phyloP scores from a whole-genome alignment of 176 grass and related monocot species.

The Zizania latifolia region DNA sequence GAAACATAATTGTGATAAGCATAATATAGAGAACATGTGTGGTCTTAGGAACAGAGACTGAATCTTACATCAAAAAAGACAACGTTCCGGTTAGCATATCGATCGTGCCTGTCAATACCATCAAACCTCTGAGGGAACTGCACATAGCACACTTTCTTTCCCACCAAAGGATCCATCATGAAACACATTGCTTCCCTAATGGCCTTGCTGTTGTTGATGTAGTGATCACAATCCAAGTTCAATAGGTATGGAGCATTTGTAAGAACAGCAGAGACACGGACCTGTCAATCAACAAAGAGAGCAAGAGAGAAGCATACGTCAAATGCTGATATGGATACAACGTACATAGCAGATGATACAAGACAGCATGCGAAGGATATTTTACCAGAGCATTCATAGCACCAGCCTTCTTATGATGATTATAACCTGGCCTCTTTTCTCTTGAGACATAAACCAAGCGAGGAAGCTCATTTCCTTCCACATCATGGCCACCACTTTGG shows the following conservation, averaged over 20 bases:
- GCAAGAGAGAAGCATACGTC: conserved; percentile 4
- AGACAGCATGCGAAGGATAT: neutral
- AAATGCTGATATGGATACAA: neutral
- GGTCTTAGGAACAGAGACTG: neutral
- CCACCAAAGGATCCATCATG: conserved; percentile 94
- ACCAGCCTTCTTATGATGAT: conserved; percentile 95
- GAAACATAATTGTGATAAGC: neutral
- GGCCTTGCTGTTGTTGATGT: conserved; percentile 90
- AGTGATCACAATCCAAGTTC: conserved; percentile 97
- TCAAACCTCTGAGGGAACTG: conserved; percentile 95
- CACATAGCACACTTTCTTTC: conserved; percentile 86
- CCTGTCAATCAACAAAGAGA: conserved; percentile 40
- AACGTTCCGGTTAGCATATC: conserved; percentile 83
- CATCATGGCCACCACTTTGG: conserved; percentile 84
- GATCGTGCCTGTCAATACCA: conserved; percentile 85
- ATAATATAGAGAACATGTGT: neutral
- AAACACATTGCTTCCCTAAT: conserved; percentile 91
- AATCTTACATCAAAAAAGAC: conserved; percentile 95
- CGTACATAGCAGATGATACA: conserved; percentile 2
- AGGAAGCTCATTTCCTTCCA: conserved; percentile 81
- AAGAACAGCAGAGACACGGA: conserved; percentile 78
- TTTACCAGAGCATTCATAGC: conserved; percentile 93
- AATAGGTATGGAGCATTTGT: conserved; percentile 79
- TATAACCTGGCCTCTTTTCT: conserved; percentile 90
- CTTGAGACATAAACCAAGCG: conserved; percentile 89